These are phyloP conservation scores for Xerocomellus dryophilus DNA, from an alignment of 768 basidiomycete genomes.

Conservation along the genomic window DNA sequence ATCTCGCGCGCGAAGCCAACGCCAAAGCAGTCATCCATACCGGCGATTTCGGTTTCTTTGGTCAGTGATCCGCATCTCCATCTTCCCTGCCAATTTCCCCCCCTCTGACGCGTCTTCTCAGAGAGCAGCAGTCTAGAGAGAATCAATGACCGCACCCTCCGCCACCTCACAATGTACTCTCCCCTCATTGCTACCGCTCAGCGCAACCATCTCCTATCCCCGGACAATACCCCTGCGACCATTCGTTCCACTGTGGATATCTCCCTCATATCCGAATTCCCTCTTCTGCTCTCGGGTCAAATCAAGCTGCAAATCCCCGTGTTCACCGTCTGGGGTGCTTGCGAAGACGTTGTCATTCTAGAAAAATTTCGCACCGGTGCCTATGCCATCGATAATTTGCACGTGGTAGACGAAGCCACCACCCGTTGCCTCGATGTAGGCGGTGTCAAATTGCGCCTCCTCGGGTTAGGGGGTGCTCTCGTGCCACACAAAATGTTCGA, in stretches of 20 bases:
- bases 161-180: constrained; percentile 95
- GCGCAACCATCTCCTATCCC: constrained; percentile 70
- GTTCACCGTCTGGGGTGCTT: constrained; percentile 95
- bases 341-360: constrained; percentile 90
- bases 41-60: constrained; percentile 99
- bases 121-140: constrained; percentile 78
- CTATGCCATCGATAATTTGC: constrained; percentile 85
- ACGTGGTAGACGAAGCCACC: constrained; percentile 93
- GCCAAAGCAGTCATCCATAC: constrained; percentile 95
- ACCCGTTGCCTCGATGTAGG: constrained; percentile 89
- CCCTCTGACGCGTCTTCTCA: constrained; percentile 33
- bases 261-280: constrained; percentile 89
- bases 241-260: constrained; percentile 76
- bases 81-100: neutral
- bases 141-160: constrained; percentile 93
- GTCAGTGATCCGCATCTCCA: constrained; percentile 38
- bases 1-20: constrained; percentile 83
- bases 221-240: constrained; percentile 61
- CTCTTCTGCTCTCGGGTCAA: constrained; percentile 83
- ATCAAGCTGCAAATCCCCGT: constrained; percentile 91
- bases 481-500: constrained; percentile 95
- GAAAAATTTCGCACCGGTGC: constrained; percentile 88
- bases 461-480: constrained; percentile 95
- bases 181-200: constrained; percentile 85
- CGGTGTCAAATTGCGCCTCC: constrained; percentile 86